Base-by-base conservation (phyloP, 2,329 filamentous ascomycete genomes). In the Plectosphaerella cucumerina region DNA sequence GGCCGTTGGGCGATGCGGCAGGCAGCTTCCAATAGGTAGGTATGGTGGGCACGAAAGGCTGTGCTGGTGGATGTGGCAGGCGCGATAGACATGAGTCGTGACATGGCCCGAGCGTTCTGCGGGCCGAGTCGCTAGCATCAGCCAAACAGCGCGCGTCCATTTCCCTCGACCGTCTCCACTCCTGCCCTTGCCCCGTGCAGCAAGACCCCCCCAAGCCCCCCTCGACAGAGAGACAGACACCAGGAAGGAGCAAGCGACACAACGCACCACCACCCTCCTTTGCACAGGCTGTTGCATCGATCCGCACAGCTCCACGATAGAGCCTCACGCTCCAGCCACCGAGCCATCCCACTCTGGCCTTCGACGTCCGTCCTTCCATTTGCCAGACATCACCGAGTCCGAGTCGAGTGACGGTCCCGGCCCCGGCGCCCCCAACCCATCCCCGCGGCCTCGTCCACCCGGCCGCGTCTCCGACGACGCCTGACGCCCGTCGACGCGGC, bases 391-490 rank as follows among this genome's bases (percentile, higher is more conserved):
- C 42, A 50, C 50, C 50, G 52, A 50, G 52, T 54, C 52, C 26
- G 26, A 31, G 26, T 31, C 26, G 26, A 31, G 26, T 31, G 17
- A 42, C 39, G 11, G 14, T 42, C 17, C n/a, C 39, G 39, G 39
- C 20, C 39, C 39, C n/a, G 39, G n/a, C 20, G 47, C 43, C 9
- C 53, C 56, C 57, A 44, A 47, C 51, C 49, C 21, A 18, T 12
- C 17, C n/a, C n/a, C 17, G 39, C 18, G 39, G 17, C 39, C n/a
- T 42, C 39, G n/a, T 6, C 53, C 18, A 62, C 57, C 56, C 53
- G 56, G 55, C 64, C 59, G 61, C 62, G 56, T 58, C 61, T 58
- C 20, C 47, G 43, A 42, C 52, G 51, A 51, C 31, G 33, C 34
- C 41, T 50, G 14, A 50, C 50, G 26, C 33, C 21, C 21, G 21